Percentiles rank a stretch among this genome's conserved stretches.
Evolutionary conservation across 2,329 filamentous ascomycete species (phyloP).

Genomic region (Microsporum audouinii): DNA sequence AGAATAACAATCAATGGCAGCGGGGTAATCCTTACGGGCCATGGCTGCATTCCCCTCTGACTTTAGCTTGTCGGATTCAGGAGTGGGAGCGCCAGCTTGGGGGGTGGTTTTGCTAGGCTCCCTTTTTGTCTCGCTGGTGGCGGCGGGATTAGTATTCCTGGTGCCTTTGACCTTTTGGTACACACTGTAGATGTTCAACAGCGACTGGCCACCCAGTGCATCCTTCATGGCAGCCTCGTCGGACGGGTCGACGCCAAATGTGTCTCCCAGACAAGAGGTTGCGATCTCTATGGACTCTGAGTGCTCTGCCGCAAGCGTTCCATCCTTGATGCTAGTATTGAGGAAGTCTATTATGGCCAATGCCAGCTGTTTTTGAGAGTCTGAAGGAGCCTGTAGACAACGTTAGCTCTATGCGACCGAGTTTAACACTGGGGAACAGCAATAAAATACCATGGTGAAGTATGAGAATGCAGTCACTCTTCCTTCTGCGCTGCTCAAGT

Average conservation of each 20-base stretch:
- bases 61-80: constrained; percentile 77
- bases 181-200: constrained; percentile 83
- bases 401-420: neutral
- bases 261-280: constrained; percentile 84
- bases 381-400: constrained; percentile 28
- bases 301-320: constrained; percentile 77
- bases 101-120: constrained; percentile 28
- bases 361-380: constrained; percentile 74
- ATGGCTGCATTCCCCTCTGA: constrained; percentile 87
- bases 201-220: constrained; percentile 74
- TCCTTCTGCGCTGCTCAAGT: neutral
- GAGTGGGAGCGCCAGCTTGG: constrained; percentile 17
- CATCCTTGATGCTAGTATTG: constrained; percentile 68
- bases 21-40: constrained; percentile 78
- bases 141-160: constrained; percentile 39
- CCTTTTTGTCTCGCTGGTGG: constrained; percentile 25
- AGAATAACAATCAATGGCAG: constrained; percentile 77
- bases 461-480: neutral
- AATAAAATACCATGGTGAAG: neutral
- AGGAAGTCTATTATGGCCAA: constrained; percentile 97
- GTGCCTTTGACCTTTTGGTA: constrained; percentile 81
- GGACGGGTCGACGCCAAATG: constrained; percentile 84
- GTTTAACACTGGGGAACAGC: neutral
- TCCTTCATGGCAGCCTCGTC: constrained; percentile 61
- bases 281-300: constrained; percentile 90